A percentile compares a stretch with the other conserved stretches of the same genome.
phyloP scores from a whole-genome alignment of 2,329 filamentous ascomycete genomes.

The Penicillium sp. region DNA sequence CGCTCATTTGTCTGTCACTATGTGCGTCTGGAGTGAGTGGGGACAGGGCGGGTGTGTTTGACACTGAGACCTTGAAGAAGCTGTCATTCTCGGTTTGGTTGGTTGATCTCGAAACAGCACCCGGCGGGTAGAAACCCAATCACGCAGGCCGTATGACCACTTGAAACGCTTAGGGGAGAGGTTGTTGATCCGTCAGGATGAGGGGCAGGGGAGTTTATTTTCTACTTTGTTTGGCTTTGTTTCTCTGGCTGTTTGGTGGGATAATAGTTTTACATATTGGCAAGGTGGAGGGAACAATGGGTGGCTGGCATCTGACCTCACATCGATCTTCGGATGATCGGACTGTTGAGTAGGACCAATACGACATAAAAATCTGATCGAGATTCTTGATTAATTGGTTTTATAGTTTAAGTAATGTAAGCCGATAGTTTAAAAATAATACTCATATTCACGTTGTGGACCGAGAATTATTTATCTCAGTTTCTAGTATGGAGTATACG shows the following conservation, averaged over 20 bases:
- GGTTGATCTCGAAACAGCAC: slow-evolving; percentile 20
- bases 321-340: slow-evolving; percentile 2
- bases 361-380: background rate
- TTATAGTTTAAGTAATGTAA: background rate
- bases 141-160: slow-evolving; percentile 5
- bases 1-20: slow-evolving; percentile 21
- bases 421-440: background rate
- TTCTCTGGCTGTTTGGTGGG: background rate
- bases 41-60: slow-evolving; percentile 18
- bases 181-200: background rate
- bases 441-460: background rate
- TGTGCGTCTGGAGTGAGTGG: slow-evolving; percentile 11
- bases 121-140: slow-evolving; percentile 20
- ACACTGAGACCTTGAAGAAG: slow-evolving; percentile 3
- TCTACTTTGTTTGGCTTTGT: background rate
- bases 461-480: background rate
- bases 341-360: background rate
- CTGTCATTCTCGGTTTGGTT: background rate
- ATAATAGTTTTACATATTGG: background rate
- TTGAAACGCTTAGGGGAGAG: slow-evolving; percentile 13
- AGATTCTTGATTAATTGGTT: background rate
- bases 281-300: background rate
- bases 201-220: background rate
- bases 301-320: background rate
- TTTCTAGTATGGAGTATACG: too few relatives aligned